Evolutionary conservation across 805 yeast species (phyloP).

Genomic region (Nakazawaea populi): DNA sequence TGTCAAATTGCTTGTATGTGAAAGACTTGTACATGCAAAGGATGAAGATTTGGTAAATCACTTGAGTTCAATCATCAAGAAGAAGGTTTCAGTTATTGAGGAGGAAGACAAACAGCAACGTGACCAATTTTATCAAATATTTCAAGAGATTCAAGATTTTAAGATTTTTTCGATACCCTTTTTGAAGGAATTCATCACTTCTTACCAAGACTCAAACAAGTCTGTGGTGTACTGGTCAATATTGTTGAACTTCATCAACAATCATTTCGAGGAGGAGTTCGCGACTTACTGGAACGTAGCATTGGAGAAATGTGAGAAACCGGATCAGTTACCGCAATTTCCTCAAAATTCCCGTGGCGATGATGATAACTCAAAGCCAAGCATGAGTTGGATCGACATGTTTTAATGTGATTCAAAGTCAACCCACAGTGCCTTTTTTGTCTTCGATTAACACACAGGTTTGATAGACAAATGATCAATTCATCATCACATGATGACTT

Average conservation of each 20-base stretch:
- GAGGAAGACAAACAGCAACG: conserved; percentile 2
- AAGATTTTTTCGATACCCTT: conserved; percentile 12
- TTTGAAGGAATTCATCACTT: conserved; percentile 20
- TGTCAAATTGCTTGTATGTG: conserved; percentile 37
- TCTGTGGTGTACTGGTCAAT: conserved; percentile 21
- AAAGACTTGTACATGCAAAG: conserved; percentile 23
- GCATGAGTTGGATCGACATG: neutral
- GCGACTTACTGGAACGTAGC: neutral
- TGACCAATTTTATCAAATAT: conserved; percentile 26
- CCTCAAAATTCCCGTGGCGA: neutral
- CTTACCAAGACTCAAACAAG: conserved; percentile 13
- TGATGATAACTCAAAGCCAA: neutral
- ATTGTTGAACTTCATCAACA: neutral
- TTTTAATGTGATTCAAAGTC: neutral
- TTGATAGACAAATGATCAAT: too few relatives aligned
- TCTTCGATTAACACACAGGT: too few relatives aligned
- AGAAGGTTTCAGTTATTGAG: conserved; percentile 7
- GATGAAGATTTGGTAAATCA: conserved; percentile 1
- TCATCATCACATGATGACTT: neutral
- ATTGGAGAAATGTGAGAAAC: neutral
- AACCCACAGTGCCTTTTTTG: too few relatives aligned
- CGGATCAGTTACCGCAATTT: neutral
- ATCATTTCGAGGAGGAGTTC: neutral
- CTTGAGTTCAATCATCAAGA: neutral
- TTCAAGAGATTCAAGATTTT: conserved; percentile 26